These are phyloP conservation scores for Baeospora myosura DNA, from an alignment of 1,284 basidiomycete genomes.

Conservation along the genomic window DNA sequence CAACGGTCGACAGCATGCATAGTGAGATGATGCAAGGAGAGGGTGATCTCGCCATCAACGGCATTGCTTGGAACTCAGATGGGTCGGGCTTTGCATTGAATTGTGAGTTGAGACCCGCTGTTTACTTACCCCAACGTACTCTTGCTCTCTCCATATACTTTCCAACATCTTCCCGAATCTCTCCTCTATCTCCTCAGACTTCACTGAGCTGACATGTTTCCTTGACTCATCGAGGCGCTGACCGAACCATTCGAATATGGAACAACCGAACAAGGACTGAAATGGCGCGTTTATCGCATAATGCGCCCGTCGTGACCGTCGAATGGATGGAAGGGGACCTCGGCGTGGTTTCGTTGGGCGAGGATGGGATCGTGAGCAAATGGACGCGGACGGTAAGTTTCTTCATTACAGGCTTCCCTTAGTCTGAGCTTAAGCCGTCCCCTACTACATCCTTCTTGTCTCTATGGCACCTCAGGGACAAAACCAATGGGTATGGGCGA, in stretches of 20 bases:
- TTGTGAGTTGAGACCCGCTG: constrained; percentile 30
- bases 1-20: constrained; percentile 29
- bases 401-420: constrained; percentile 1
- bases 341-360: constrained; percentile 45
- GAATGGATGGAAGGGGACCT: constrained; percentile 52
- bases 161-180: background rate
- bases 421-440: background rate
- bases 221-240: constrained; percentile 34
- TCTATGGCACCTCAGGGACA: constrained; percentile 29
- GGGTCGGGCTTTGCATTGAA: constrained; percentile 42
- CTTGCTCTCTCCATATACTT: background rate
- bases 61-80: constrained; percentile 38
- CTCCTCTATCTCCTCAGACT: constrained; percentile 2
- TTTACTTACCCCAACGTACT: background rate
- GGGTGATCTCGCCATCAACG: constrained; percentile 32
- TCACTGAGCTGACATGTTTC: constrained; percentile 3
- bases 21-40: constrained; percentile 34
- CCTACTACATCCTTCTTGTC: background rate
- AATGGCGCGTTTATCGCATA: constrained; percentile 34
- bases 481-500: constrained; percentile 52
- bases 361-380: constrained; percentile 49
- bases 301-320: constrained; percentile 34
- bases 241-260: constrained; percentile 55
- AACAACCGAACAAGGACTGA: constrained; percentile 31
- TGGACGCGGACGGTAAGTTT: constrained; percentile 47